Evolutionary conservation across 176 grass and related monocot species (phyloP).

Genomic region (Aegilops speltoides): DNA sequence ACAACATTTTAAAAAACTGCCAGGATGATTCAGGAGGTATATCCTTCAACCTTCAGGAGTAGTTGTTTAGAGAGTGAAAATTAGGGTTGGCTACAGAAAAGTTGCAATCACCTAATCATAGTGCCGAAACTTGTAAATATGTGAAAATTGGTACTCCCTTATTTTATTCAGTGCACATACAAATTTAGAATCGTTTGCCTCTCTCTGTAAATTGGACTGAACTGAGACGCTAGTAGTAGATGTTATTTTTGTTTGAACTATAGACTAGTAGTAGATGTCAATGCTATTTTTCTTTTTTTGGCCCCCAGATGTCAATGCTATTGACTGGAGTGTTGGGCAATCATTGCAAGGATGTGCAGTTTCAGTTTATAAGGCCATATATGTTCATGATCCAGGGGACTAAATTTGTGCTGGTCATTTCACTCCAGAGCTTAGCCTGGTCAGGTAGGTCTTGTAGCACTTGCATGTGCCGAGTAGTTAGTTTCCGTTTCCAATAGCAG

Average conservation of each 20-base stretch:
- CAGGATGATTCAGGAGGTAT: too few relatives aligned
- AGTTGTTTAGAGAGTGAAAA: too few relatives aligned
- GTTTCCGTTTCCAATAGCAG: background rate
- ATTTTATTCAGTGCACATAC: background rate
- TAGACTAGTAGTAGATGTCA: background rate
- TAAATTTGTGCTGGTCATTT: background rate
- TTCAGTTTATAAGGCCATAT: background rate
- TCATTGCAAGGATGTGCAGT: background rate
- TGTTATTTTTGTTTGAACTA: too few relatives aligned
- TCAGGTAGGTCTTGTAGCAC: background rate
- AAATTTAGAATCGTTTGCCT: background rate
- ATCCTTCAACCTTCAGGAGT: too few relatives aligned
- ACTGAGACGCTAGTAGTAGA: background rate
- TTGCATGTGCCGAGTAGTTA: background rate
- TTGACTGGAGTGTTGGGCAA: background rate
- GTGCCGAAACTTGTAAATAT: background rate
- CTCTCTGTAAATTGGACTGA: background rate
- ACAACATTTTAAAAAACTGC: too few relatives aligned
- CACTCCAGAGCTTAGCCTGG: background rate
- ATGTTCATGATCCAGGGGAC: too few relatives aligned
- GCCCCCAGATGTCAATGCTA: too few relatives aligned
- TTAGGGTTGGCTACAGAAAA: background rate
- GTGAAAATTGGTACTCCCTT: background rate
- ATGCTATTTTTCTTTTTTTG: background rate
- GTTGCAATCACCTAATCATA: background rate